Conservation (phyloP, 257 asterid species). For the Mentha longifolia region DNA sequence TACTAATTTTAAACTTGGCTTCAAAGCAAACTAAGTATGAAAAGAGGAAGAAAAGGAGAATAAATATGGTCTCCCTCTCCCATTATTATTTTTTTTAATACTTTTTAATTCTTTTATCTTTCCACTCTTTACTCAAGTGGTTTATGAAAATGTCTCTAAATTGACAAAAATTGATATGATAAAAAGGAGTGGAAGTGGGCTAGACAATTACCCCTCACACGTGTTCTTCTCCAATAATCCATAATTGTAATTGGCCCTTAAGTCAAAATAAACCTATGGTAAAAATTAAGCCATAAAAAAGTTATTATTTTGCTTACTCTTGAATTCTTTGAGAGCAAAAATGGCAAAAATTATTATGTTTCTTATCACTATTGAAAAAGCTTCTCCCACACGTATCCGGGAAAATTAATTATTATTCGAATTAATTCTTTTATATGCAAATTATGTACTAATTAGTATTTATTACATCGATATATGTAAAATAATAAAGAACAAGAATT, state of each 20-base stretch:
- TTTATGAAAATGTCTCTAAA: constrained; percentile 47
- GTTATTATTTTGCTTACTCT: constrained; percentile 17
- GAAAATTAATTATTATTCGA: neutral
- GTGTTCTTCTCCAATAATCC: constrained; percentile 39
- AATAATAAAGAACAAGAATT: neutral
- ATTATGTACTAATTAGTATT: neutral
- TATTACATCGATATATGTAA: neutral
- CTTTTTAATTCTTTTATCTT: constrained; percentile 28
- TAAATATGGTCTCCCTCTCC: constrained; percentile 32
- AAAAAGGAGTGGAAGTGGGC: constrained; percentile 40
- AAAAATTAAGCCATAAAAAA: constrained; percentile 28
- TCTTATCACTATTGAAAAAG: constrained; percentile 10
- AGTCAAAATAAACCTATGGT: constrained; percentile 15
- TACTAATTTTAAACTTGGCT: constrained; percentile 40
- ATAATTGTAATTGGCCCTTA: constrained; percentile 32
- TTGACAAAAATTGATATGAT: constrained; percentile 41
- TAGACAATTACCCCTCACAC: constrained; percentile 44
- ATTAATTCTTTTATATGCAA: too few species aligned
- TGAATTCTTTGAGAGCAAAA: constrained; percentile 27
- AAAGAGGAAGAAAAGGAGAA: neutral
- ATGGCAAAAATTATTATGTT: constrained; percentile 3
- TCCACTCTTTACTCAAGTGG: constrained; percentile 48
- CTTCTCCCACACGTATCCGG: constrained; percentile 16
- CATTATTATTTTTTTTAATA: constrained; percentile 28
- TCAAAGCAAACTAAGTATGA: constrained; percentile 45